Evolutionary conservation across 768 basidiomycete species (phyloP).

Genomic region (Clathrus columnatus): DNA sequence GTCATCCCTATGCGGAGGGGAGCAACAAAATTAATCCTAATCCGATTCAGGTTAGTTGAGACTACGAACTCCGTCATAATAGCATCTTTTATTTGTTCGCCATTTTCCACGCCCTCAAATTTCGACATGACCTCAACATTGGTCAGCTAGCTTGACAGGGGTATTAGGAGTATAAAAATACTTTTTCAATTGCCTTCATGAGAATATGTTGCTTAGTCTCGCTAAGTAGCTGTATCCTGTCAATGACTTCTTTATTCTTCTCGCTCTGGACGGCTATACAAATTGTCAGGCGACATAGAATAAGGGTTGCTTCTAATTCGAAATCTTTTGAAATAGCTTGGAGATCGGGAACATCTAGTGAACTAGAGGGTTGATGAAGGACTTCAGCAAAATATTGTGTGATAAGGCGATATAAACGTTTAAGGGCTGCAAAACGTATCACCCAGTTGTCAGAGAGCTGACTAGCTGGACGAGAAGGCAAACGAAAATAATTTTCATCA

Average conservation of each 20-base stretch:
- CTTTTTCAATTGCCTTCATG: constrained; percentile 93
- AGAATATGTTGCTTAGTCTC: constrained; percentile 80
- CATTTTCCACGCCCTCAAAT: constrained; percentile 44
- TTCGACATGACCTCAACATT: constrained; percentile 64
- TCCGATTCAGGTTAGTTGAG: no score
- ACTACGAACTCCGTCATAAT: constrained; percentile 79
- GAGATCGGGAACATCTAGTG: constrained; percentile 80
- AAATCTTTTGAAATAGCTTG: constrained; percentile 83
- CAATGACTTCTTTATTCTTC: constrained; percentile 81
- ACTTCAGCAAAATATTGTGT: constrained; percentile 83
- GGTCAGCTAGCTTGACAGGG: neutral
- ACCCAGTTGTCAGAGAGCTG: constrained; percentile 85
- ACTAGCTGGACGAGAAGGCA: constrained; percentile 44
- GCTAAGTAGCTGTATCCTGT: constrained; percentile 75
- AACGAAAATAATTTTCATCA: constrained; percentile 72
- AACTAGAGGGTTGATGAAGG: constrained; percentile 67
- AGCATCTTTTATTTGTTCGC: constrained; percentile 33
- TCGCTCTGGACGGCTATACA: constrained; percentile 86
- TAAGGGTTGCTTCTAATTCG: constrained; percentile 53
- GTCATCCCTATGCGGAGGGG: constrained; percentile 50
- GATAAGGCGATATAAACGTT: constrained; percentile 79
- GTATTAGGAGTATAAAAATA: constrained; percentile 25
- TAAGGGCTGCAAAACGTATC: constrained; percentile 71
- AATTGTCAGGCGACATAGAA: constrained; percentile 73
- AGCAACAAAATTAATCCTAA: constrained; percentile 6